phyloP scores from a whole-genome alignment of 2,329 filamentous ascomycete genomes.

The Venturia asperata region DNA sequence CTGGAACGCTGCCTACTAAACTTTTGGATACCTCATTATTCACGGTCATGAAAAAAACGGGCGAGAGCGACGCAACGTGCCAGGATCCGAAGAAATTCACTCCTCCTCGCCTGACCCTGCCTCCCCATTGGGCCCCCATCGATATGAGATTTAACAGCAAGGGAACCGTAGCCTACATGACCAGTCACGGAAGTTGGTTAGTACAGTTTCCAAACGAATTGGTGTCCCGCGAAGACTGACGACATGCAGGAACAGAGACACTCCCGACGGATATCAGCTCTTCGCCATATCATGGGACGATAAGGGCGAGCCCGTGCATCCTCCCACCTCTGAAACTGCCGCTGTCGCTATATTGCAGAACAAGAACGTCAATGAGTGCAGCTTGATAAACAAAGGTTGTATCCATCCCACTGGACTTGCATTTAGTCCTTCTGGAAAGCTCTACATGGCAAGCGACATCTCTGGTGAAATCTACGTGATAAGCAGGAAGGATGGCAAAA shows the following conservation, averaged over 20 bases:
- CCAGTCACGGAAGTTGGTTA: slow-evolving; percentile 68
- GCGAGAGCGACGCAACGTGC: slow-evolving; percentile 44
- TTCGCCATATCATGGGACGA: slow-evolving; percentile 31
- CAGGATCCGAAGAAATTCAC: slow-evolving; percentile 28
- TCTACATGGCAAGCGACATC: slow-evolving; percentile 57
- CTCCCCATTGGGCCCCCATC: slow-evolving; percentile 63
- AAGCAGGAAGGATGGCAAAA: slow-evolving; percentile 27
- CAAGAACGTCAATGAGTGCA: neutral
- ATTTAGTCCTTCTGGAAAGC: slow-evolving; percentile 43
- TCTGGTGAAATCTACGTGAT: slow-evolving; percentile 60
- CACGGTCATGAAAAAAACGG: slow-evolving; percentile 23
- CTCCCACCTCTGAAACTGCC: neutral
- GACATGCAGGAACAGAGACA: slow-evolving; percentile 25
- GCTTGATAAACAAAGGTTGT: slow-evolving; percentile 38
- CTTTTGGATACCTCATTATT: neutral
- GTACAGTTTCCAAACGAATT: too few species aligned
- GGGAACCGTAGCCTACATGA: slow-evolving; percentile 54
- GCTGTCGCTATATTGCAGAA: neutral
- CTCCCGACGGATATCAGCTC: slow-evolving; percentile 46
- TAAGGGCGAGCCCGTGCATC: neutral
- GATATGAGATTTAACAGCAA: slow-evolving; percentile 56
- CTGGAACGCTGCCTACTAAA: neutral
- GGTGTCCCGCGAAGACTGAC: neutral
- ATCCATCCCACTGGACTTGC: slow-evolving; percentile 57
- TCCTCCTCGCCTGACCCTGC: slow-evolving; percentile 50